A percentile compares a stretch with the other conserved stretches of the same genome.
These are phyloP conservation scores for Hypoxylon sp. DNA, from an alignment of 2,329 filamentous ascomycete species.

Conservation along the genomic window DNA sequence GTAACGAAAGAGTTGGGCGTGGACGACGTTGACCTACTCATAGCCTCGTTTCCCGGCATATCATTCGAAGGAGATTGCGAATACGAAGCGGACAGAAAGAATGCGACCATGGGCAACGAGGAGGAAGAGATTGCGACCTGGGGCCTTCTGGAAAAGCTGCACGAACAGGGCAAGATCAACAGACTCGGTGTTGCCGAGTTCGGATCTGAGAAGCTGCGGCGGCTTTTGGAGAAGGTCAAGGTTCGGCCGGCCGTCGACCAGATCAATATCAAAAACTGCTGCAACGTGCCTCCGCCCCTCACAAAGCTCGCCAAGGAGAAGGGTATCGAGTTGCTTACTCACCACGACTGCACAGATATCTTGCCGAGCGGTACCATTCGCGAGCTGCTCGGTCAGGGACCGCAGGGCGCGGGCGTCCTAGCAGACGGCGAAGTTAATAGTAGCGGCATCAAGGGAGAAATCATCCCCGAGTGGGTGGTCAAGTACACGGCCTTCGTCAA, in stretches of 20 bases:
- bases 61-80: slow-evolving; percentile 94
- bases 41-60: slow-evolving; percentile 92
- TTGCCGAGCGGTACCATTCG: slow-evolving; percentile 86
- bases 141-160: slow-evolving; percentile 78
- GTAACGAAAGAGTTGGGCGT: slow-evolving; percentile 85
- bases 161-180: slow-evolving; percentile 76
- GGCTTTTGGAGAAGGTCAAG: slow-evolving; percentile 77
- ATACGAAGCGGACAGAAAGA: slow-evolving; percentile 75
- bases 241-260: slow-evolving; percentile 88
- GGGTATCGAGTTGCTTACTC: slow-evolving; percentile 88
- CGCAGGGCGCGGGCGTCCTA: slow-evolving; percentile 80
- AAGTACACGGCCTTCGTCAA: slow-evolving; percentile 97
- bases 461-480: slow-evolving; percentile 92
- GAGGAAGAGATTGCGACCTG: slow-evolving; percentile 77
- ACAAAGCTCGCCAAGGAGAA: slow-evolving; percentile 85
- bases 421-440: slow-evolving; percentile 66
- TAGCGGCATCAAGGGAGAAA: slow-evolving; percentile 77
- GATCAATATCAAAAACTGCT: slow-evolving; percentile 96
- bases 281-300: slow-evolving; percentile 90
- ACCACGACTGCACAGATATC: slow-evolving; percentile 94
- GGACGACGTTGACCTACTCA: slow-evolving; percentile 83
- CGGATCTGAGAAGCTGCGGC: slow-evolving; percentile 82
- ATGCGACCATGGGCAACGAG: slow-evolving; percentile 72
- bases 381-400: slow-evolving; percentile 81
- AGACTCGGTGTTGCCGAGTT: slow-evolving; percentile 92